phyloP scores from a whole-genome alignment of 139 green algal species.

The Volvox reticuliferus region DNA sequence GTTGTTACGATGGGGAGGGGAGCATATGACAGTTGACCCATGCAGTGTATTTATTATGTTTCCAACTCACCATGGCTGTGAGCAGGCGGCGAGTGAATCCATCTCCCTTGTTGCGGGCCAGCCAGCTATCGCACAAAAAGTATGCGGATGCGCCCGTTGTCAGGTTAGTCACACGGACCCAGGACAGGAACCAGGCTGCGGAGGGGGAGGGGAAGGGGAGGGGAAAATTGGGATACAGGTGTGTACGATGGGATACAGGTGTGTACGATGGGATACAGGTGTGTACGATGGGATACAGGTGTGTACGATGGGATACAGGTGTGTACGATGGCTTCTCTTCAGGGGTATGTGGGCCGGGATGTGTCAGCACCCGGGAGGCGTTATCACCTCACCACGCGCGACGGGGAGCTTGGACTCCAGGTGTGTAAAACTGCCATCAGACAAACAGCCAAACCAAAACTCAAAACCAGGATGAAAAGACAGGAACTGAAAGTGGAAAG shows the following conservation, averaged over 20 bases:
- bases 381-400: too few species aligned
- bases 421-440: background rate
- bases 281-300: background rate
- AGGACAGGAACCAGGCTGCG: slow-evolving; percentile 72
- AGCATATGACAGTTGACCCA: too few species aligned
- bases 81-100: slow-evolving; percentile 56
- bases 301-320: background rate
- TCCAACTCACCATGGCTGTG: slow-evolving; percentile 26
- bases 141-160: slow-evolving; percentile 56
- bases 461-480: too few species aligned
- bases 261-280: background rate
- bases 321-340: too few species aligned
- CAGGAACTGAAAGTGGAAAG: too few species aligned
- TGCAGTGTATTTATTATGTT: too few species aligned
- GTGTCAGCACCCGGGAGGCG: too few species aligned
- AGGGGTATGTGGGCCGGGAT: too few species aligned
- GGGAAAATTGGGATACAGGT: background rate
- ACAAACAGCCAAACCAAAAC: too few species aligned
- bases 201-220: background rate
- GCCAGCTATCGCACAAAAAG: slow-evolving; percentile 67
- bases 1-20: too few species aligned
- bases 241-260: background rate
- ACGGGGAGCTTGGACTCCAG: too few species aligned
- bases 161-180: slow-evolving; percentile 70
- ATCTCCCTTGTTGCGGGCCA: slow-evolving; percentile 53